A percentile compares a stretch with the other conserved stretches of the same genome.
Conservation (phyloP, 2,329 filamentous ascomycete genomes). For the Pseudogymnoascus sp. region DNA sequence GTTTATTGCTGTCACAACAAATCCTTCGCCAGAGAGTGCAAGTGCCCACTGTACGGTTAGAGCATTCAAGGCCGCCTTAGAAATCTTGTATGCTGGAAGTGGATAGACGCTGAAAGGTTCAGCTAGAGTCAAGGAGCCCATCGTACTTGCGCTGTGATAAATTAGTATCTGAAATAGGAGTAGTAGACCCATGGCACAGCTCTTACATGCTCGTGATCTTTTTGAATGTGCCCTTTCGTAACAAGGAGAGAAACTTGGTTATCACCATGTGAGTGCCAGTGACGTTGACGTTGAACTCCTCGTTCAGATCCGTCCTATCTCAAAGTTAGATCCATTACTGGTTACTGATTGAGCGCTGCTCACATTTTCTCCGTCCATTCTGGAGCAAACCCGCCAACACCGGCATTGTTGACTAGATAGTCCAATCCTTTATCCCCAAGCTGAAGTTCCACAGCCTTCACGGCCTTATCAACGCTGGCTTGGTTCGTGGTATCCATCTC, state of each 20-base stretch:
- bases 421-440: not conserved
- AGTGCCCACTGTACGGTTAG: conserved; percentile 7
- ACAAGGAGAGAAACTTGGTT: conserved; percentile 18
- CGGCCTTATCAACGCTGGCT: not conserved
- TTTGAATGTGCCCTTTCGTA: conserved; percentile 12
- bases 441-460: not conserved
- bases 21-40: not conserved
- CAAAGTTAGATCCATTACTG: not conserved
- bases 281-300: not conserved
- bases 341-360: not conserved
- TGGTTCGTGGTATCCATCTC: not conserved
- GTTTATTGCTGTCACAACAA: not conserved
- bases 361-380: conserved; percentile 9
- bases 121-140: not conserved
- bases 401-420: conserved; percentile 3
- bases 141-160: not conserved
- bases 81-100: conserved; percentile 14
- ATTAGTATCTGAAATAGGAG: not conserved
- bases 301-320: not conserved
- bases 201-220: conserved; percentile 11
- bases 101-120: not conserved
- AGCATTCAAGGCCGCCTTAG: conserved; percentile 19
- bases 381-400: not conserved
- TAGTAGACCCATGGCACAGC: not conserved
- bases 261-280: not conserved